Conservation (phyloP, 495 filamentous ascomycete species). For the Aspergillus diversus region DNA sequence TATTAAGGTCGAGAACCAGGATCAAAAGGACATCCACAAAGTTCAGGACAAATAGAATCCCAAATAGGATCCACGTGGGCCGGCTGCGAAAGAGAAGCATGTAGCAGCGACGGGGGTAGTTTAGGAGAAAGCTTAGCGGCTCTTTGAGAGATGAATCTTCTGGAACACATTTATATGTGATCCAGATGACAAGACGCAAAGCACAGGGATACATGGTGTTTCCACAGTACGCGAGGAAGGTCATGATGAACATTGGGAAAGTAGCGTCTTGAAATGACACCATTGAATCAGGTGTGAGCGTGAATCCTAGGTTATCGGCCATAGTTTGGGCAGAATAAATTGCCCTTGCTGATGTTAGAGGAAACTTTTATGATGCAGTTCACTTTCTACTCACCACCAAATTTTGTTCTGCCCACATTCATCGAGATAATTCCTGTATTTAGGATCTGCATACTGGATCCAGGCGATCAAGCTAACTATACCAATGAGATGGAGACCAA, state of each 20-base stretch:
- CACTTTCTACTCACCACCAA: slow-evolving; percentile 64
- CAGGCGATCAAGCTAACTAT: slow-evolving; percentile 67
- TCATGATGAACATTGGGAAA: slow-evolving; percentile 68
- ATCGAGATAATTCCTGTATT: slow-evolving; percentile 59
- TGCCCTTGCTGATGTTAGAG: slow-evolving; percentile 25
- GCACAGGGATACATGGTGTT: slow-evolving; percentile 84
- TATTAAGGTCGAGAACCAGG: slow-evolving; percentile 58
- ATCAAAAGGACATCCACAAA: slow-evolving; percentile 61
- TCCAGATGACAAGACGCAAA: slow-evolving; percentile 80
- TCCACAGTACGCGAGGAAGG: slow-evolving; percentile 76
- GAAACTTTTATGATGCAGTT: background rate
- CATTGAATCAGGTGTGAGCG: slow-evolving; percentile 84
- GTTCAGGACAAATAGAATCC: slow-evolving; percentile 60
- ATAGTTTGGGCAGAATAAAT: slow-evolving; percentile 41
- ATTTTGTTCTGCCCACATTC: slow-evolving; percentile 56
- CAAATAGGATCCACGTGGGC: slow-evolving; percentile 66
- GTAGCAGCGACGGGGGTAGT: slow-evolving; percentile 66
- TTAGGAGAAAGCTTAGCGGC: slow-evolving; percentile 56
- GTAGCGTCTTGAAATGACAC: slow-evolving; percentile 71
- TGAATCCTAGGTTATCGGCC: slow-evolving; percentile 60
- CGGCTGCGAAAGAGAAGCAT: slow-evolving; percentile 62
- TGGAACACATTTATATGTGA: slow-evolving; percentile 56
- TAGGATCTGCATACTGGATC: slow-evolving; percentile 60
- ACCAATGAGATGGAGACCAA: slow-evolving; percentile 66
- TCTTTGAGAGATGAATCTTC: slow-evolving; percentile 32